Evolutionary conservation across 1,139 yeast species (phyloP).

Genomic region (Taphrina flavorubra): DNA sequence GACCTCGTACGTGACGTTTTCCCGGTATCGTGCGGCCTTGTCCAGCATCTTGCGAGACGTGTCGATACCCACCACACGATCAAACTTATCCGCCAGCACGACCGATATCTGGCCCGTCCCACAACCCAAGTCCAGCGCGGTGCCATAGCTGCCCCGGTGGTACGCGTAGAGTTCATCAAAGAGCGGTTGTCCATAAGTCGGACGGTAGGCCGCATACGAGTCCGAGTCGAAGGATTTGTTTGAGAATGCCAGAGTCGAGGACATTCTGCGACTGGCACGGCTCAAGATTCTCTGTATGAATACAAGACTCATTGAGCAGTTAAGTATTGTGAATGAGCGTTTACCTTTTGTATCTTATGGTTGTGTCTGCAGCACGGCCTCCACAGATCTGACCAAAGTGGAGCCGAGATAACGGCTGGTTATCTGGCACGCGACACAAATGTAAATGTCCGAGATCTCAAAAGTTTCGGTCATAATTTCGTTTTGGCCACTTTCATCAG

Average conservation of each 20-base stretch:
- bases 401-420: constrained; percentile 1
- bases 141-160: constrained; percentile 51
- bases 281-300: neutral
- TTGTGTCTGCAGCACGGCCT: neutral
- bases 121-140: constrained; percentile 75
- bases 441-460: too few relatives aligned
- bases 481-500: neutral
- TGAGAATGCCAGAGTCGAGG: constrained; percentile 57
- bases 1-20: constrained; percentile 40
- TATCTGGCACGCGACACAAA: too few relatives aligned
- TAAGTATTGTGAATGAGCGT: too few relatives aligned
- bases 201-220: constrained; percentile 67
- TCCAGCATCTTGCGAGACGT: constrained; percentile 68
- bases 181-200: constrained; percentile 66
- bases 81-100: constrained; percentile 57
- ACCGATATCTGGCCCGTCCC: constrained; percentile 84
- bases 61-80: constrained; percentile 69
- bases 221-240: constrained; percentile 63
- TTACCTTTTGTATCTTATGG: too few relatives aligned
- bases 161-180: constrained; percentile 57
- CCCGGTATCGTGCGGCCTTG: constrained; percentile 54
- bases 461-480: neutral
- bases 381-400: neutral
- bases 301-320: too few relatives aligned
- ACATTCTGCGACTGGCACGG: constrained; percentile 3